Percentiles rank a stretch among this genome's conserved stretches.
Conservation (phyloP, 257 asterid genomes). For the Jacaranda copaia region DNA sequence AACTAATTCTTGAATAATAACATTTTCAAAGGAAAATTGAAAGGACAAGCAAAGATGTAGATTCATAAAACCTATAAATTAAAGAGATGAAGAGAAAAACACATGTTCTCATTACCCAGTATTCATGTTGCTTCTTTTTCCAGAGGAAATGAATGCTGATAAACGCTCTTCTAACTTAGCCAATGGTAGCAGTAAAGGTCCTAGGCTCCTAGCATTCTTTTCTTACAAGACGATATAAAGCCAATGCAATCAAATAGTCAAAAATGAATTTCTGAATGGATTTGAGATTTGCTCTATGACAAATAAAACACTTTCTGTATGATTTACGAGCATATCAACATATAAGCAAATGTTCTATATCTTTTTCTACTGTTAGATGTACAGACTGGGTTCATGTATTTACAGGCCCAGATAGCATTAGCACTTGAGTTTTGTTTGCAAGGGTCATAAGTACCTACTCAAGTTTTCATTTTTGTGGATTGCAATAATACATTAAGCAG, state of each 20-base stretch:
- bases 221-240: slow-evolving; percentile 14
- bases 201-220: not conserved
- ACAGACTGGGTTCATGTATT: slow-evolving; percentile 11
- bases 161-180: slow-evolving; percentile 1
- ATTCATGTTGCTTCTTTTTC: not conserved
- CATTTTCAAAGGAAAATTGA: not conserved
- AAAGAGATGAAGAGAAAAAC: not conserved
- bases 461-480: not conserved
- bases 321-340: slow-evolving; percentile 3
- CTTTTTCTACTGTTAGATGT: slow-evolving; percentile 13
- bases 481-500: not conserved
- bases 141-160: slow-evolving; percentile 3
- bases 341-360: not conserved
- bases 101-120: slow-evolving; percentile 7
- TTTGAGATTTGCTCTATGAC: not conserved
- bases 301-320: not conserved
- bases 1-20: slow-evolving; percentile 24
- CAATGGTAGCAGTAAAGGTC: slow-evolving; percentile 19
- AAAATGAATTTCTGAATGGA: not conserved
- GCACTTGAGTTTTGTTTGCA: not conserved
- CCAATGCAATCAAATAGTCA: slow-evolving; percentile 3
- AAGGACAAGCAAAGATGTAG: slow-evolving; percentile 11
- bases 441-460: slow-evolving; percentile 21
- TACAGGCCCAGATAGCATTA: not conserved
- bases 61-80: not conserved